Percentiles rank a stretch among this genome's conserved stretches.
phyloP scores from a whole-genome alignment of 148 eudicot species.

The Suaeda aralocaspica region DNA sequence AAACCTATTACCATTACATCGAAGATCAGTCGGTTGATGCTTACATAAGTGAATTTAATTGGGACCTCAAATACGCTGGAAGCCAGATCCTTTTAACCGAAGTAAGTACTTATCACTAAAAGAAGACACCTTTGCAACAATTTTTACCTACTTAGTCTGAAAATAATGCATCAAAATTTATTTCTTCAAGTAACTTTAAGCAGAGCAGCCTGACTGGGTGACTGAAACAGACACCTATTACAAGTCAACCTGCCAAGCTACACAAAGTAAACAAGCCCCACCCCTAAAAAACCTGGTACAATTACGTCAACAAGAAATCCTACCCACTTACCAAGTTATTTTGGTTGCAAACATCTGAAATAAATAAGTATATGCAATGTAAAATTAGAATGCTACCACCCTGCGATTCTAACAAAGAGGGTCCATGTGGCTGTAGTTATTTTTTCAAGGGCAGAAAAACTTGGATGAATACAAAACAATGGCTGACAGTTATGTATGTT shows the following conservation, averaged over 20 bases:
- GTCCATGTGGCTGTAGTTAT: slow-evolving; percentile 37
- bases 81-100: slow-evolving; percentile 66
- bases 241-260: too few species aligned
- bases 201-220: too few species aligned
- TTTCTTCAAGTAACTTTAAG: too few species aligned
- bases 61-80: slow-evolving; percentile 93
- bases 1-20: slow-evolving; percentile 47
- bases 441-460: slow-evolving; percentile 47
- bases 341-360: neutral
- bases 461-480: slow-evolving; percentile 46
- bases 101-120: slow-evolving; percentile 31
- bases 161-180: neutral
- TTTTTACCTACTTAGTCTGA: neutral
- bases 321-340: neutral
- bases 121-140: neutral
- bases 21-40: slow-evolving; percentile 49
- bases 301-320: neutral
- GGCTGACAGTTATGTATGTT: slow-evolving; percentile 67
- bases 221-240: too few species aligned
- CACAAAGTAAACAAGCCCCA: too few species aligned
- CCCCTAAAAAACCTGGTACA: neutral
- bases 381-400: neutral
- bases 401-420: neutral
- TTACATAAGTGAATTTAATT: slow-evolving; percentile 60
- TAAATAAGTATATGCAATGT: neutral